phyloP scores from a whole-genome alignment of 805 yeast species.

The Deakozyma indianensis region DNA sequence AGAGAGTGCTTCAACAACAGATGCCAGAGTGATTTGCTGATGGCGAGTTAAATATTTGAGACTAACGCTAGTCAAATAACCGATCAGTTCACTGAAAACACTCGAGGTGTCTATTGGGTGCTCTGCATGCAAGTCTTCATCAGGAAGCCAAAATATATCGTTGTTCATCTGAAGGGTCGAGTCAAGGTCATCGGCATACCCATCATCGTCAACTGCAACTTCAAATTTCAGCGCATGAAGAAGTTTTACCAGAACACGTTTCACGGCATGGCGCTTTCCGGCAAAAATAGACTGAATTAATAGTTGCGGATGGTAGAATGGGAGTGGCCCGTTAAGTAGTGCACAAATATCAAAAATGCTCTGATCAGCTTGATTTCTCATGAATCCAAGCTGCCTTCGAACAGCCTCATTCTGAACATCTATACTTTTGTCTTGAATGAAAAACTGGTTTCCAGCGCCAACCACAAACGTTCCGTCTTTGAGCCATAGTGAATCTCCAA shows the following conservation, averaged over 20 bases:
- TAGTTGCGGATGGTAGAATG: constrained; percentile 84
- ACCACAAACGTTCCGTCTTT: constrained; percentile 63
- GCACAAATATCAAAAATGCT: constrained; percentile 54
- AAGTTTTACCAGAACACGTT: constrained; percentile 40
- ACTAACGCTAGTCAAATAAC: constrained; percentile 46
- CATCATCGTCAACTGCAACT: constrained; percentile 1
- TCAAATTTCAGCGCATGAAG: constrained; percentile 36
- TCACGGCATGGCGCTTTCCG: constrained; percentile 42
- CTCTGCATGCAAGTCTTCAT: background rate
- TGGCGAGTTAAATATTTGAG: constrained; percentile 79
- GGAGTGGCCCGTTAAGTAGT: constrained; percentile 77
- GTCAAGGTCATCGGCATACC: constrained; percentile 27
- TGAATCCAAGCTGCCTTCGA: constrained; percentile 40
- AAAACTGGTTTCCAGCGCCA: constrained; percentile 83
- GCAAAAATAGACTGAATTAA: constrained; percentile 61
- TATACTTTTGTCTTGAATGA: constrained; percentile 57
- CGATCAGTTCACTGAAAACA: constrained; percentile 35
- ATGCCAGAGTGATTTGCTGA: constrained; percentile 71
- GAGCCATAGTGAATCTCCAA: constrained; percentile 86
- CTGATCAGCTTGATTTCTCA: constrained; percentile 6
- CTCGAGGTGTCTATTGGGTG: constrained; percentile 16
- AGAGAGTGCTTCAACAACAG: constrained; percentile 50
- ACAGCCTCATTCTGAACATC: constrained; percentile 42
- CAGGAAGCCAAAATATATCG: constrained; percentile 3
- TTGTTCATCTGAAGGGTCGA: constrained; percentile 17